A percentile compares a stretch with the other conserved stretches of the same genome.
These are phyloP conservation scores for Fusarium sp. DNA, from an alignment of 2,329 filamentous ascomycete genomes.

Conservation along the genomic window DNA sequence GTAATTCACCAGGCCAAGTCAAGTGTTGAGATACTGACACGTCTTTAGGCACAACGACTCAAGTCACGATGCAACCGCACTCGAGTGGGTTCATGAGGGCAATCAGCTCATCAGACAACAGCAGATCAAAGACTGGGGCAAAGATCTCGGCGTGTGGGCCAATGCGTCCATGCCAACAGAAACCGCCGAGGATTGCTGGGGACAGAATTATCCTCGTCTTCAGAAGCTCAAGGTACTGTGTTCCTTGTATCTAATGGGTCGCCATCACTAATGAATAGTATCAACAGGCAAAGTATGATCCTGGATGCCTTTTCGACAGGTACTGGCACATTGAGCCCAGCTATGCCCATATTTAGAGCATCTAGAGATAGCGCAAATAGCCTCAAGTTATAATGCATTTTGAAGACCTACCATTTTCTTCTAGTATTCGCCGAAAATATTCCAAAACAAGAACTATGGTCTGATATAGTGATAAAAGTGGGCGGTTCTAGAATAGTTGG, in stretches of 20 bases:
- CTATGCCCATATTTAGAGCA: background rate
- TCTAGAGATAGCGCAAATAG: background rate
- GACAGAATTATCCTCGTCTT: background rate
- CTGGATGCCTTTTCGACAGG: background rate
- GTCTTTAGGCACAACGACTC: background rate
- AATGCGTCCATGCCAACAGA: background rate
- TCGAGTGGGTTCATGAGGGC: background rate
- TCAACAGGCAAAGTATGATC: background rate
- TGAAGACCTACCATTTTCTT: too few species aligned
- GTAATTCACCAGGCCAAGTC: background rate
- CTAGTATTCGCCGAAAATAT: background rate
- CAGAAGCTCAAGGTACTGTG: background rate
- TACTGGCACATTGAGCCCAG: background rate
- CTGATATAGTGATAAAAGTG: background rate
- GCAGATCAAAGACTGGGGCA: background rate
- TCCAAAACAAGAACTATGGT: background rate
- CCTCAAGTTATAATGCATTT: too few species aligned
- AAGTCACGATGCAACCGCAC: background rate
- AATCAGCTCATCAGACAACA: background rate
- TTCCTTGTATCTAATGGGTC: rapidly evolving
- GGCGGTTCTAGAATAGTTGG: background rate
- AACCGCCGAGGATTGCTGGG: background rate
- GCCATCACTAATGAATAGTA: background rate
- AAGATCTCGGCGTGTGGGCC: background rate
- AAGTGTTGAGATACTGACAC: background rate